Percentiles rank a stretch among this genome's conserved stretches.
These are phyloP conservation scores for Cystoderma amianthinum DNA, from an alignment of 768 basidiomycete genomes.

Conservation along the genomic window DNA sequence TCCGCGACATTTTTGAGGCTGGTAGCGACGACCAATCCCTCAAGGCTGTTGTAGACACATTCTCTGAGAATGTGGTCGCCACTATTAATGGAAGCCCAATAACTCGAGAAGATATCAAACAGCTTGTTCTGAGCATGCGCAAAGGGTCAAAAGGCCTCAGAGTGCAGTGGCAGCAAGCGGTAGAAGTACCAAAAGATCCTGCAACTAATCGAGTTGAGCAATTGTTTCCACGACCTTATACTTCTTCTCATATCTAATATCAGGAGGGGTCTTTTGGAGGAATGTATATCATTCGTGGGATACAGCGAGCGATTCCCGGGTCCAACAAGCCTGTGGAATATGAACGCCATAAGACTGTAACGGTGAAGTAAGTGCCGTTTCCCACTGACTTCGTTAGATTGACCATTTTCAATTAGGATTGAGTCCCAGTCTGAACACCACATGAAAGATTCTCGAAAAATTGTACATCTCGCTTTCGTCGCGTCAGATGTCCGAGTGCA, in stretches of 20 bases:
- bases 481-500: constrained; percentile 35
- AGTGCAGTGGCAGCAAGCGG: constrained; percentile 41
- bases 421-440: constrained; percentile 9
- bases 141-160: constrained; percentile 28
- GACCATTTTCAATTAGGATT: constrained; percentile 11
- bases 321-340: constrained; percentile 24
- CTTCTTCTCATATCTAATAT: constrained; percentile 2
- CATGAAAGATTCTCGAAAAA: constrained; percentile 34
- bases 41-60: constrained; percentile 37
- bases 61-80: constrained; percentile 30
- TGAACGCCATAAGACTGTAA: constrained; percentile 44
- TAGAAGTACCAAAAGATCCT: constrained; percentile 35
- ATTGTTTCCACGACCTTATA: neutral
- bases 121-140: constrained; percentile 36
- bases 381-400: neutral
- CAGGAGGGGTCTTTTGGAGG: constrained; percentile 46
- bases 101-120: constrained; percentile 28
- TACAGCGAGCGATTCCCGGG: constrained; percentile 29
- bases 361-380: constrained; percentile 33
- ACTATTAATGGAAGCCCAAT: constrained; percentile 38
- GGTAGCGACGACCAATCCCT: constrained; percentile 32
- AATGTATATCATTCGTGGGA: constrained; percentile 43
- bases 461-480: constrained; percentile 40
- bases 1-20: constrained; percentile 43
- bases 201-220: constrained; percentile 35